These are phyloP conservation scores for Agaricus blazei DNA, from an alignment of 768 basidiomycete genomes.

Conservation along the genomic window DNA sequence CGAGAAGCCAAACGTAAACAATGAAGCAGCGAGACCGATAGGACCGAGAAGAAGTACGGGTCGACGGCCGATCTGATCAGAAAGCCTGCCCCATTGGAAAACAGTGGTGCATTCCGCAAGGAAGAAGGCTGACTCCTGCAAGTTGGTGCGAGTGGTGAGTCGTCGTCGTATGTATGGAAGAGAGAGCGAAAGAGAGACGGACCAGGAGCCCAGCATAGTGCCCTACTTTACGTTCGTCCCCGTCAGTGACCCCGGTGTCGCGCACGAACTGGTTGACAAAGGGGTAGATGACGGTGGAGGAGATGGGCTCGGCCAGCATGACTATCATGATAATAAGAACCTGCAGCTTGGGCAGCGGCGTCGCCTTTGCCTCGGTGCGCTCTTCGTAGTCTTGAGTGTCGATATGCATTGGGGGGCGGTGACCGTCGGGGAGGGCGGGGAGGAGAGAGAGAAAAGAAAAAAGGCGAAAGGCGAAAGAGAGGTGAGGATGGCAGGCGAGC, in stretches of 20 bases:
- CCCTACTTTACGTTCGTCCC: slow-evolving; percentile 32
- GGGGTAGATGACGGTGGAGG: slow-evolving; percentile 33
- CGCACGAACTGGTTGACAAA: slow-evolving; percentile 34
- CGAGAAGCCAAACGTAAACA: slow-evolving; percentile 29
- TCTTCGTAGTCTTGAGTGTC: neutral
- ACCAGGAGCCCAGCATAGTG: slow-evolving; percentile 39
- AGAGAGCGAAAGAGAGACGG: slow-evolving; percentile 6
- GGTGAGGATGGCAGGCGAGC: neutral
- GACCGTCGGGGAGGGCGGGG: neutral
- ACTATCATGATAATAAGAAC: slow-evolving; percentile 30
- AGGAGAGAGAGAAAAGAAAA: neutral
- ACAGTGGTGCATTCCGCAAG: slow-evolving; percentile 27
- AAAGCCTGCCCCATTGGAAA: slow-evolving; percentile 28
- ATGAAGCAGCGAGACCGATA: slow-evolving; percentile 24
- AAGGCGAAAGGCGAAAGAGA: neutral
- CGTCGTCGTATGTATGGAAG: too few relatives aligned
- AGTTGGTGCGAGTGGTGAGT: neutral
- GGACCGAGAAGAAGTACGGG: slow-evolving; percentile 29
- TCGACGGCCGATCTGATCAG: slow-evolving; percentile 29
- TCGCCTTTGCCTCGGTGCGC: slow-evolving; percentile 3
- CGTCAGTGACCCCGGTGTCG: slow-evolving; percentile 29
- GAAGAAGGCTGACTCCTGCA: slow-evolving; percentile 31
- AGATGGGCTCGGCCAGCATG: slow-evolving; percentile 30
- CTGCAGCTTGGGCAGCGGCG: slow-evolving; percentile 34
- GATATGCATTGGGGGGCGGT: neutral